phyloP scores from a whole-genome alignment of 2,329 filamentous ascomycete genomes.

The Trichoderma endophyticum region DNA sequence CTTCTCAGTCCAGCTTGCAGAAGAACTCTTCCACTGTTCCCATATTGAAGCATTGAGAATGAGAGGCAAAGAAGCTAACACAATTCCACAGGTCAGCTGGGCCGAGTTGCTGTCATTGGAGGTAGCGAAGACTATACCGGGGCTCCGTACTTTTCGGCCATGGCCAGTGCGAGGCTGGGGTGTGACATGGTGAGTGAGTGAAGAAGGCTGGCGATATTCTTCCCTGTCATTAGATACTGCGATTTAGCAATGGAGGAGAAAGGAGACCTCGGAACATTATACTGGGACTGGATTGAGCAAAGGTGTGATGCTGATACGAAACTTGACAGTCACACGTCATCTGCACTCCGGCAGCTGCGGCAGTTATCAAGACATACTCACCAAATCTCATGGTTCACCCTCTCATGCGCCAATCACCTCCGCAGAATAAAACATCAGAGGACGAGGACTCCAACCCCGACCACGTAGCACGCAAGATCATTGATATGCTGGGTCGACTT shows the following conservation, averaged over 20 bases:
- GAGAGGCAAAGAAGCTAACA: constrained; percentile 18
- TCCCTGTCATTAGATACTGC: neutral
- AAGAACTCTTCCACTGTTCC: fast-evolving
- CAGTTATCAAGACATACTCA: constrained; percentile 95
- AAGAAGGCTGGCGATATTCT: constrained; percentile 29
- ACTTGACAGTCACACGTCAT: constrained; percentile 76
- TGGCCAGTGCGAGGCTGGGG: constrained; percentile 87
- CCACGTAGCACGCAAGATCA: constrained; percentile 63
- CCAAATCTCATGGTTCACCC: constrained; percentile 99
- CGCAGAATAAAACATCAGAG: constrained; percentile 39
- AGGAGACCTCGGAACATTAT: too few relatives aligned
- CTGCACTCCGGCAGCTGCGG: constrained; percentile 81
- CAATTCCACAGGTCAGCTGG: constrained; percentile 69
- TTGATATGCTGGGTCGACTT: constrained; percentile 77
- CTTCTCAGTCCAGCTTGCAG: neutral
- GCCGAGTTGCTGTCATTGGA: constrained; percentile 88
- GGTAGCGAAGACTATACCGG: constrained; percentile 96
- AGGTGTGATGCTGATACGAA: neutral
- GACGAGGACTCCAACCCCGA: constrained; percentile 52
- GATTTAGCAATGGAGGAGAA: neutral
- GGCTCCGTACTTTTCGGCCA: constrained; percentile 95
- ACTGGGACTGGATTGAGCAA: neutral
- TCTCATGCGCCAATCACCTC: constrained; percentile 73
- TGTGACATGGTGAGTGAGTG: constrained; percentile 69
- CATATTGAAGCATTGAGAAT: neutral